Evolutionary conservation across 2,329 filamentous ascomycete species (phyloP).

Genomic region (Fusarium sp.): DNA sequence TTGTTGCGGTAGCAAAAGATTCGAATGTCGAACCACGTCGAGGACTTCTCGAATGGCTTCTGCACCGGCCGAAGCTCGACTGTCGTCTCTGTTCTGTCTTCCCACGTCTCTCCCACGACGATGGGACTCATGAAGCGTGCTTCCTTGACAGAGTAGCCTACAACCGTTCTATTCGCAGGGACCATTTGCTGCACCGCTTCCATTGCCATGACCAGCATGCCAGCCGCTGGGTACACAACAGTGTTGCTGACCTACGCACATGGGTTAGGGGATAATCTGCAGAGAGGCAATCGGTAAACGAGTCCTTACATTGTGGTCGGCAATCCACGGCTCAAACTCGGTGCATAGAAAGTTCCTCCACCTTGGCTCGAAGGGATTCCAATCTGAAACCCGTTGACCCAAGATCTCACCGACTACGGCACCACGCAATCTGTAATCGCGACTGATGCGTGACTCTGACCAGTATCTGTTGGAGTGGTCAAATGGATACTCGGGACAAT

Average conservation of each 20-base stretch:
- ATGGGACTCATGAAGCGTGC: neutral
- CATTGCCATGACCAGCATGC: neutral
- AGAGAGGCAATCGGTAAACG: neutral
- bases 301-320: neutral
- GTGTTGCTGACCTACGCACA: neutral
- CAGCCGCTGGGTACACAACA: neutral
- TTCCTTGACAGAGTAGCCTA: neutral
- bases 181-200: neutral
- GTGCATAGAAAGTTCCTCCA: constrained; percentile 54
- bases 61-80: neutral
- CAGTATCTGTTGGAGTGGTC: constrained; percentile 51
- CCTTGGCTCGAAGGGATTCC: constrained; percentile 49
- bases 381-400: constrained; percentile 40
- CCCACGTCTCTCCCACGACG: neutral
- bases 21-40: neutral
- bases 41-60: neutral
- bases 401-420: constrained; percentile 45
- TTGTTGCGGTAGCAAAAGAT: neutral
- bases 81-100: neutral
- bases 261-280: neutral
- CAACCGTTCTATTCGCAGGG: neutral
- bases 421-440: constrained; percentile 33
- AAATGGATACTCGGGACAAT: constrained; percentile 50
- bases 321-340: neutral
- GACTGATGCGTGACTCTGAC: constrained; percentile 49